Percentiles rank a stretch among this genome's conserved stretches.
Conservation (phyloP, 305 asterid species). For the Rubia peregrina region DNA sequence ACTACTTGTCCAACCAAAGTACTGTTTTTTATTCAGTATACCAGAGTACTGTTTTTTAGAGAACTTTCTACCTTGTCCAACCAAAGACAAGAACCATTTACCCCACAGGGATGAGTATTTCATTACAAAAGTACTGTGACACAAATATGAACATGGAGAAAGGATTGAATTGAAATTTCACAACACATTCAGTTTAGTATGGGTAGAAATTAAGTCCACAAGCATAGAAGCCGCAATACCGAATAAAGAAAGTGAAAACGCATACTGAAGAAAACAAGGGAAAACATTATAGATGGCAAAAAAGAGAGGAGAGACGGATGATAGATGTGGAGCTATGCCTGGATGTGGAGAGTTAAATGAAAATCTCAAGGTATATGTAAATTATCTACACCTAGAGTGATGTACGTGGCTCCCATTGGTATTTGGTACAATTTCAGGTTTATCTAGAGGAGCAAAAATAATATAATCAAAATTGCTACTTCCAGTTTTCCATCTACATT, state of each 20-base stretch:
- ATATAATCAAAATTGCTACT: background rate
- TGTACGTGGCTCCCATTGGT: background rate
- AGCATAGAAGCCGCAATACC: background rate
- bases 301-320: background rate
- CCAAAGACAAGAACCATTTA: background rate
- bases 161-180: too few species aligned
- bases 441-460: background rate
- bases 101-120: background rate
- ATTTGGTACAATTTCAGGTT: too few species aligned
- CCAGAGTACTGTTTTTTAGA: background rate
- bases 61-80: background rate
- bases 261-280: background rate
- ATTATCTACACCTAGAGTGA: background rate
- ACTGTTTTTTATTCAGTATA: too few species aligned
- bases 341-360: background rate
- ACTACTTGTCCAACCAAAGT: too few species aligned
- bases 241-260: background rate
- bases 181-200: too few species aligned
- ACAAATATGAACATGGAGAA: background rate
- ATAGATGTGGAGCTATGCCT: background rate
- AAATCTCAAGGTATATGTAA: background rate
- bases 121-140: background rate
- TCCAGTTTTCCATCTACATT: background rate
- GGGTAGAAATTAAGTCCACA: background rate
- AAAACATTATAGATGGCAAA: background rate